A percentile compares a stretch with the other conserved stretches of the same genome.
Evolutionary conservation across 2,329 filamentous ascomycete species (phyloP).

Genomic region (Ramichloridium luteum): DNA sequence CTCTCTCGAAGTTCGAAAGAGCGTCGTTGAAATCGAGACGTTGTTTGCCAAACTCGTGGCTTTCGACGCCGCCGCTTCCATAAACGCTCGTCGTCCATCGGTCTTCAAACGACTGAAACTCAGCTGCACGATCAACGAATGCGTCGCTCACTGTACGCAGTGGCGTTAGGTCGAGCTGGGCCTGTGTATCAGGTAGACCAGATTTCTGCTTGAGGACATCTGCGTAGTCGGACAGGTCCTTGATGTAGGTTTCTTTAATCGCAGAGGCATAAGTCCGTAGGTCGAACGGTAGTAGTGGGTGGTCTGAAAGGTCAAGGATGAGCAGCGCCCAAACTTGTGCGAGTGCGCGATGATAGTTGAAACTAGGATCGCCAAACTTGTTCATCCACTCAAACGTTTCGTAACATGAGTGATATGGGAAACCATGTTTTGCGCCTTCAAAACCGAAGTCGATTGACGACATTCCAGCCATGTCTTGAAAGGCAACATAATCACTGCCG

Average conservation of each 20-base stretch:
- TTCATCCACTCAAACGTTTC: conserved; percentile 84
- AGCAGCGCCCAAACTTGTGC: conserved; percentile 70
- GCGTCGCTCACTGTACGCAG: conserved; percentile 51
- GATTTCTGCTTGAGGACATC: conserved; percentile 15
- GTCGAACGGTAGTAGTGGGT: conserved; percentile 71
- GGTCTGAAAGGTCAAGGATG: conserved; percentile 74
- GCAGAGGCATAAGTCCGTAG: conserved; percentile 58
- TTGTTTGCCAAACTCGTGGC: conserved; percentile 50
- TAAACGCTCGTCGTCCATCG: conserved; percentile 64
- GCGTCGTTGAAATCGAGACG: conserved; percentile 67
- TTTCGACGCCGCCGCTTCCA: conserved; percentile 60
- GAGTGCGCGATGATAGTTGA: conserved; percentile 66
- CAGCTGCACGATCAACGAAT: conserved; percentile 46
- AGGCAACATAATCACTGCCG: conserved; percentile 74
- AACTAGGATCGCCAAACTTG: conserved; percentile 62
- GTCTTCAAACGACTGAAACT: conserved; percentile 65
- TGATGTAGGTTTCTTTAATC: conserved; percentile 49
- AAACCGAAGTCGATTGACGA: conserved; percentile 82
- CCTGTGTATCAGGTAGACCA: conserved; percentile 29
- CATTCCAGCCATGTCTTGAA: conserved; percentile 81
- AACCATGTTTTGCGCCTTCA: conserved; percentile 42
- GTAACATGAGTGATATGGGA: conserved; percentile 72
- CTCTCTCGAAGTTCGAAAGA: conserved; percentile 70
- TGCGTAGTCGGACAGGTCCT: conserved; percentile 51
- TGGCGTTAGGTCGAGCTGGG: conserved; percentile 41